Evolutionary conservation across 768 basidiomycete genomes (phyloP).

Genomic region (Trametes cingulata): DNA sequence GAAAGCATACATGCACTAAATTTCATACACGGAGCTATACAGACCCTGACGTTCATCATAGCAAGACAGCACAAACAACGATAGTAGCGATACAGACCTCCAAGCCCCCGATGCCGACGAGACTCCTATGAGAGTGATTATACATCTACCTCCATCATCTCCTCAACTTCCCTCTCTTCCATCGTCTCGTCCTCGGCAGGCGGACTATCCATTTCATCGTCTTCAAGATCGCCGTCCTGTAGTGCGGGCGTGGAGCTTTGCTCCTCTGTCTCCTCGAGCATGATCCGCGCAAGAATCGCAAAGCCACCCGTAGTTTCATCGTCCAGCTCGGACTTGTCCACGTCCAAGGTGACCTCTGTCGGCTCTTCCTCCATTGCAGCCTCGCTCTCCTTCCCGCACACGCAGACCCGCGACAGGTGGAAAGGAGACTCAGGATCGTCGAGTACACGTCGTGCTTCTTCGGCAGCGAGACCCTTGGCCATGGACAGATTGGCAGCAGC

Average conservation of each 20-base stretch:
- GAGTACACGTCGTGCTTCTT: slow-evolving; percentile 57
- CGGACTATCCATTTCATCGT: neutral
- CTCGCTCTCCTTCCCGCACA: slow-evolving; percentile 32
- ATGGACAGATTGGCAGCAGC: slow-evolving; percentile 55
- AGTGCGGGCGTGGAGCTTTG: neutral
- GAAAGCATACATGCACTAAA: too few relatives aligned
- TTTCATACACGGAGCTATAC: neutral
- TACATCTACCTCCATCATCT: slow-evolving; percentile 15
- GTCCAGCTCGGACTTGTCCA: slow-evolving; percentile 29
- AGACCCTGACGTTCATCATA: neutral
- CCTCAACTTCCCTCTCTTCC: slow-evolving; percentile 13
- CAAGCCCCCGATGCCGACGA: neutral
- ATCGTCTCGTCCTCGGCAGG: neutral
- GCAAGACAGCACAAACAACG: neutral
- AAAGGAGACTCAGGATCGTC: slow-evolving; percentile 47
- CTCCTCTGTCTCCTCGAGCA: slow-evolving; percentile 12
- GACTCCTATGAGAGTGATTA: neutral
- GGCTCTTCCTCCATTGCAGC: slow-evolving; percentile 15
- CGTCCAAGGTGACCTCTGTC: slow-evolving; percentile 18
- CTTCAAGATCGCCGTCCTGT: neutral
- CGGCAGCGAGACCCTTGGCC: slow-evolving; percentile 70
- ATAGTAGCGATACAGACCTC: neutral
- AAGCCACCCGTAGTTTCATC: slow-evolving; percentile 56
- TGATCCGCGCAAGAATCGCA: slow-evolving; percentile 40
- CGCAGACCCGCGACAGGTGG: slow-evolving; percentile 45